These are phyloP conservation scores for Geotrichum restrictum DNA, from an alignment of 1,139 yeast genomes.

Conservation along the genomic window DNA sequence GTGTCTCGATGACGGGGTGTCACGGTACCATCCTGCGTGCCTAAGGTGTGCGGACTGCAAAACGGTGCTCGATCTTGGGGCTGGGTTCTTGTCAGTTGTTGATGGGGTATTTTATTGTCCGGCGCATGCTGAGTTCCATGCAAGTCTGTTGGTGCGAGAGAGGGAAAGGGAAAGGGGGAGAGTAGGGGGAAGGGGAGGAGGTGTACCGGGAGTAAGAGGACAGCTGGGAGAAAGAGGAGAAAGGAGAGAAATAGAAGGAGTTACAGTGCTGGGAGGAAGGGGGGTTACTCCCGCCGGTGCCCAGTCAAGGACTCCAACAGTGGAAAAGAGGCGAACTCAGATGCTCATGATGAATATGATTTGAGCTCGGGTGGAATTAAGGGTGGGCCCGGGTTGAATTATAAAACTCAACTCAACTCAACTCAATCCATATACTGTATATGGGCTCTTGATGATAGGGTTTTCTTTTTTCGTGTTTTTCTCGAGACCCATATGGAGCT, in stretches of 20 bases:
- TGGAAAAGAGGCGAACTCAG: conserved; percentile 36
- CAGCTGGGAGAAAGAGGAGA: not conserved
- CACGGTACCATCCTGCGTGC: conserved; percentile 37
- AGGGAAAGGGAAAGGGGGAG: not conserved
- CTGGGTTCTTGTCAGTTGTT: conserved; percentile 25
- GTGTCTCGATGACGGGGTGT: conserved; percentile 42
- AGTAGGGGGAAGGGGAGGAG: no score
- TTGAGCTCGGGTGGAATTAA: no score
- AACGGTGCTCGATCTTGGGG: conserved; percentile 6
- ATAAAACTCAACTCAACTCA: no score
- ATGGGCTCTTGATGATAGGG: no score
- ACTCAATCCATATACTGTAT: no score
- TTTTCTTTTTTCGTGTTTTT: no score
- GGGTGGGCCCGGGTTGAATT: no score
- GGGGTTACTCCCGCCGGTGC: no score
- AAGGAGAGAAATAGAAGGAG: no score
- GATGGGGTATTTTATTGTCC: conserved; percentile 36
- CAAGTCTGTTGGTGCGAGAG: conserved; percentile 20
- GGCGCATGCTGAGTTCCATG: conserved; percentile 12
- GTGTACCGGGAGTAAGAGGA: not conserved
- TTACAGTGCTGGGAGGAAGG: no score
- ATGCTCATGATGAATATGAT: conserved; percentile 36
- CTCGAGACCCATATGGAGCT: no score
- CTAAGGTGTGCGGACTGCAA: conserved; percentile 37
- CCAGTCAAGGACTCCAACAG: conserved; percentile 20